Conservation (phyloP, 768 basidiomycete genomes). For the Mrakia blollopis region DNA sequence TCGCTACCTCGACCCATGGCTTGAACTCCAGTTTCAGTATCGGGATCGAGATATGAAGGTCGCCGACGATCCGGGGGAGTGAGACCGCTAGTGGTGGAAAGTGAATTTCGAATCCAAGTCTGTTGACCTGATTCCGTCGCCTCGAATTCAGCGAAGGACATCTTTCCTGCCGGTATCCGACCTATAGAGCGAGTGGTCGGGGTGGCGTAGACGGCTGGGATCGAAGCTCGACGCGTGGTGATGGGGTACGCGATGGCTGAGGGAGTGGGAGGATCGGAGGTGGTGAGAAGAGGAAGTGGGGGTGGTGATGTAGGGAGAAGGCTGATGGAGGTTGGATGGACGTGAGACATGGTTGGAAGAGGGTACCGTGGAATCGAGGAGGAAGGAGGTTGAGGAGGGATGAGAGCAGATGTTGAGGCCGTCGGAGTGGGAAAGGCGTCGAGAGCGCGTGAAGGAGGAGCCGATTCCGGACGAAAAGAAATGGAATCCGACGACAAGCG, state of each 20-base stretch:
- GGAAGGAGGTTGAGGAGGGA: not conserved
- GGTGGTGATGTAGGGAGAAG: not conserved
- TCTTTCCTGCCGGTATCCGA: not conserved
- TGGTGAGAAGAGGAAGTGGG: not conserved
- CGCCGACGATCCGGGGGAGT: not conserved
- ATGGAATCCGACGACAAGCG: not conserved
- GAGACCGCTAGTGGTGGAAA: not conserved
- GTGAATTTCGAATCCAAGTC: not conserved
- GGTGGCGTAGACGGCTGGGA: not conserved
- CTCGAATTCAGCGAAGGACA: constrained; percentile 29
- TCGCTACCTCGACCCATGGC: not conserved
- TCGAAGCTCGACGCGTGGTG: not conserved
- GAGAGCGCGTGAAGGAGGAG: not conserved
- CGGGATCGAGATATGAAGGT: not conserved
- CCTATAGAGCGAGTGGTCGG: not conserved
- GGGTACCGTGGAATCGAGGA: not conserved
- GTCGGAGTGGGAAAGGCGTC: not conserved
- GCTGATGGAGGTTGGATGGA: not conserved
- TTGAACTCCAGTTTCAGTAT: not conserved
- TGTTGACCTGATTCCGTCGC: not conserved
- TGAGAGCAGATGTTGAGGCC: not conserved
- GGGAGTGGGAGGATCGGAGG: not conserved
- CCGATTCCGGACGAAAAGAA: not conserved
- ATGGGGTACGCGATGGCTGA: not conserved
- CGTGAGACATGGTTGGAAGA: not conserved